Percentiles rank a stretch among this genome's conserved stretches.
Evolutionary conservation across 2,329 filamentous ascomycete genomes (phyloP).

Genomic region (Eurotiales sp.): DNA sequence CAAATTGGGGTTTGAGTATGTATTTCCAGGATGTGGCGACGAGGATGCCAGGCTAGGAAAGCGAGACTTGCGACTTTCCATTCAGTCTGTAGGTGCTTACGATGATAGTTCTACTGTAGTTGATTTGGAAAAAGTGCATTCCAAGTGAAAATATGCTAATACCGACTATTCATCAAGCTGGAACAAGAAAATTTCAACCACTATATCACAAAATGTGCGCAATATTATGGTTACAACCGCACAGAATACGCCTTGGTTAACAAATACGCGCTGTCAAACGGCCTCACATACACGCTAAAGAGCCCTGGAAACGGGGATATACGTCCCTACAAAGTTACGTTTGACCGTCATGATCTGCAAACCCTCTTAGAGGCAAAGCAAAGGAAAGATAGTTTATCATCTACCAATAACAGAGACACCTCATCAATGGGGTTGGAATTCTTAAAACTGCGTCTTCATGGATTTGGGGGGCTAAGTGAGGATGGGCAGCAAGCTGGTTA

Average conservation of each 20-base stretch:
- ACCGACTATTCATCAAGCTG: constrained; percentile 14
- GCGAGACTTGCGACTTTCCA: constrained; percentile 16
- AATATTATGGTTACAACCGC: constrained; percentile 18
- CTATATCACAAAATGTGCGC: constrained; percentile 15
- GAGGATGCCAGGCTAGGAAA: constrained; percentile 17
- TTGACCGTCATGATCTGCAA: constrained; percentile 7
- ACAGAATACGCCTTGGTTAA: background rate
- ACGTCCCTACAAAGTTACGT: background rate
- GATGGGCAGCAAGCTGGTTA: background rate
- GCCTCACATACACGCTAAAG: background rate
- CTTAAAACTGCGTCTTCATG: constrained; percentile 3
- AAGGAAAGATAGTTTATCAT: background rate
- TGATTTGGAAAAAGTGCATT: background rate
- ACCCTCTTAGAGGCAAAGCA: constrained; percentile 1
- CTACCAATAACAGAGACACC: background rate
- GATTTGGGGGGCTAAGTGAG: background rate
- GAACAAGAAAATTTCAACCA: constrained; percentile 13
- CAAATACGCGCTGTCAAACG: background rate
- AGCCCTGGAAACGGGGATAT: background rate
- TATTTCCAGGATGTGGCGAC: constrained; percentile 18
- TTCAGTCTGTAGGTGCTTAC: constrained; percentile 16
- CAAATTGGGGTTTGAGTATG: constrained; percentile 16
- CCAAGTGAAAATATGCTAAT: constrained; percentile 6
- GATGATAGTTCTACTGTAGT: background rate
- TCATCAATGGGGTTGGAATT: background rate